Evolutionary conservation across 495 filamentous ascomycete genomes (phyloP).

Genomic region (Aspergillus leporis): DNA sequence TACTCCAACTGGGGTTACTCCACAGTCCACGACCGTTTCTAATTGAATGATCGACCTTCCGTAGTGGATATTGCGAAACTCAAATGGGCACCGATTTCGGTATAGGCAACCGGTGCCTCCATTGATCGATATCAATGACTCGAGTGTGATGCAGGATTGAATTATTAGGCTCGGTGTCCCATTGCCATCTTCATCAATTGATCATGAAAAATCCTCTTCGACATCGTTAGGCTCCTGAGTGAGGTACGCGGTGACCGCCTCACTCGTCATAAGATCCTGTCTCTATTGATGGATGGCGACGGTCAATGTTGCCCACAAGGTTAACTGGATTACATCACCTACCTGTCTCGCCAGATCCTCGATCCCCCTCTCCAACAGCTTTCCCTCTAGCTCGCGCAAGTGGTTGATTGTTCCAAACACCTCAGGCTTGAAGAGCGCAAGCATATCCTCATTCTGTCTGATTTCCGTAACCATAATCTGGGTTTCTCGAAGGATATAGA

Average conservation of each 20-base stretch:
- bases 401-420: slow-evolving; percentile 44
- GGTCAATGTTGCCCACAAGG: neutral
- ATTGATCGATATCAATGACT: neutral
- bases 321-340: slow-evolving; percentile 21
- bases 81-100: neutral
- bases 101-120: neutral
- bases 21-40: neutral
- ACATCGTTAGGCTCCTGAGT: slow-evolving; percentile 26
- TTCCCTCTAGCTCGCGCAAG: slow-evolving; percentile 59
- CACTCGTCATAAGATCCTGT: slow-evolving; percentile 42
- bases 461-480: slow-evolving; percentile 39
- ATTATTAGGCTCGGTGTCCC: neutral
- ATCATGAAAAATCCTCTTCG: slow-evolving; percentile 54
- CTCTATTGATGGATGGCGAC: slow-evolving; percentile 26
- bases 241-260: slow-evolving; percentile 47
- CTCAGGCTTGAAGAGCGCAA: slow-evolving; percentile 34
- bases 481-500: slow-evolving; percentile 53
- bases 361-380: slow-evolving; percentile 55
- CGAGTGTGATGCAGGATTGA: neutral
- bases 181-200: neutral
- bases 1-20: neutral
- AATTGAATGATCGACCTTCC: slow-evolving; percentile 1
- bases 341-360: slow-evolving; percentile 63
- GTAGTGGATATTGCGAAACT: neutral
- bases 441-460: slow-evolving; percentile 28